Evolutionary conservation across 306 rosid genomes (phyloP).

Genomic region (Delonix regia): DNA sequence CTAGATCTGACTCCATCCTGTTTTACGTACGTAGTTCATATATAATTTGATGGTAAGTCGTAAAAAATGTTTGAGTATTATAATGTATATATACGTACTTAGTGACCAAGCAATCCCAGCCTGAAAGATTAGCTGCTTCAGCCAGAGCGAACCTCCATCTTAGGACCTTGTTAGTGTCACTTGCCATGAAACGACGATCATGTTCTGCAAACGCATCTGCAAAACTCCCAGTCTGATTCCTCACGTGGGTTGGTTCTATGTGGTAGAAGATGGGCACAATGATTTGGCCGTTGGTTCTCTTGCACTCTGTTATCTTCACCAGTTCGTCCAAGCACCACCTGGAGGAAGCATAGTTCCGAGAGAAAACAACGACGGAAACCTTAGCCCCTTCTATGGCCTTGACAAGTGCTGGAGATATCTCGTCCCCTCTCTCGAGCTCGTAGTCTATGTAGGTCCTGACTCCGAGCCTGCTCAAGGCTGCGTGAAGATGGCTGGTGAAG

Average conservation of each 20-base stretch:
- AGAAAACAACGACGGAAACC: constrained; percentile 26
- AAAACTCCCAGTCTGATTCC: constrained; percentile 38
- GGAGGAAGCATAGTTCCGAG: constrained; percentile 33
- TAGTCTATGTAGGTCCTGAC: constrained; percentile 35
- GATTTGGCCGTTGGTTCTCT: constrained; percentile 17
- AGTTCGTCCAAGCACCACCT: constrained; percentile 42
- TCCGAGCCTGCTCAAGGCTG: constrained; percentile 16
- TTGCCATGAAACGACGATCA: neutral
- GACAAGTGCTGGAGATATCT: constrained; percentile 40
- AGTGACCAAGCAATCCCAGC: constrained; percentile 36
- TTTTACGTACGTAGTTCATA: neutral
- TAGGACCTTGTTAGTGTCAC: neutral
- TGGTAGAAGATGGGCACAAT: constrained; percentile 36
- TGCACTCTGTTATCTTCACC: constrained; percentile 35
- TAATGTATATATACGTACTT: constrained; percentile 14
- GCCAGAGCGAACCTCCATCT: neutral
- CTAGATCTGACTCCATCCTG: constrained; percentile 38
- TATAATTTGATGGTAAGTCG: too few relatives aligned
- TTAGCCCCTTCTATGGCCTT: constrained; percentile 30
- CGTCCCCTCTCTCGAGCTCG: constrained; percentile 40
- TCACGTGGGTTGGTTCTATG: constrained; percentile 18
- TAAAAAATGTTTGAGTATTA: too few relatives aligned
- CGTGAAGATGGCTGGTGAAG: constrained; percentile 39
- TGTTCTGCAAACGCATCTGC: constrained; percentile 21
- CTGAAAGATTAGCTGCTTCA: neutral